A percentile compares a stretch with the other conserved stretches of the same genome.
These are phyloP conservation scores for Pseudognaphalium luteoalbum DNA, from an alignment of 129 eudicot species.

Conservation along the genomic window DNA sequence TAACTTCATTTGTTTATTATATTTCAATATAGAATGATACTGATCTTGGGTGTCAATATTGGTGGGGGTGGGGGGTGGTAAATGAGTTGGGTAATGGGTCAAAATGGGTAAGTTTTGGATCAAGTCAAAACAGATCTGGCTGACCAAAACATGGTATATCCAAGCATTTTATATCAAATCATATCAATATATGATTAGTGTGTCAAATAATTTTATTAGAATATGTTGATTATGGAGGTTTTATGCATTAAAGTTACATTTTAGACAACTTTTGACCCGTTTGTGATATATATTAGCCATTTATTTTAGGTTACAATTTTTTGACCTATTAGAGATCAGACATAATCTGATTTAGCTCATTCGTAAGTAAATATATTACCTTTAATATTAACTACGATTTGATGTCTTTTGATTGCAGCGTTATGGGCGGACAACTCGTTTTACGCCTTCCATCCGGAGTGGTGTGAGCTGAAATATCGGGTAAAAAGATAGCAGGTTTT, in stretches of 20 bases:
- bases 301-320: neutral
- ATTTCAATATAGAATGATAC: neutral
- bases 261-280: neutral
- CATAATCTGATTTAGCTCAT: neutral
- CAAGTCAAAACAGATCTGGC: neutral
- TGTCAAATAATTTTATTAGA: neutral
- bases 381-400: neutral
- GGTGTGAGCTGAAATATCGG: constrained; percentile 35
- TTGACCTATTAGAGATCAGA: neutral
- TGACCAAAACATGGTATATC: neutral
- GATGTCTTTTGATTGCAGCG: constrained; percentile 38
- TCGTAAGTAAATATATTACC: neutral
- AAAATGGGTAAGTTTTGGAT: neutral
- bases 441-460: constrained; percentile 68
- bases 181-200: neutral
- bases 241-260: neutral
- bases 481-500: constrained; percentile 11
- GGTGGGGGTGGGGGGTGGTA: too few species aligned
- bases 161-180: neutral
- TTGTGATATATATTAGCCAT: neutral
- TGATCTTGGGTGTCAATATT: neutral
- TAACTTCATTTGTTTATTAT: neutral
- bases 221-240: neutral
- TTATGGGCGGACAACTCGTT: constrained; percentile 59
- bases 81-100: constrained; percentile 4